Evolutionary conservation across 2,329 filamentous ascomycete genomes (phyloP), one percentile per base, ranked within the genome.

Genomic region (Paecilomyces dactylethromorphus): DNA sequence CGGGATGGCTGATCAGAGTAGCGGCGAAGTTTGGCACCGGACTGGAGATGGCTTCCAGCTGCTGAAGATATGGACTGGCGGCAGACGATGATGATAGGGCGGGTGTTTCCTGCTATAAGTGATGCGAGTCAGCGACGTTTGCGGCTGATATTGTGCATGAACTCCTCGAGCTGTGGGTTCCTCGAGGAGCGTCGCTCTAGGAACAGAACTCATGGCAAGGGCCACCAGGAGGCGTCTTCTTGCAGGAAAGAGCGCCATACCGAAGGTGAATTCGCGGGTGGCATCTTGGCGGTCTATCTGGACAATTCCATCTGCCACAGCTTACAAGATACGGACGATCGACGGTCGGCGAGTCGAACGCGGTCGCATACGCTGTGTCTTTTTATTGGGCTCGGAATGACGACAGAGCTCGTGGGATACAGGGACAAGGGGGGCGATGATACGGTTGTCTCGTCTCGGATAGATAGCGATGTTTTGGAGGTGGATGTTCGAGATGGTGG

Each of bases 11-110:
- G 61, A 76, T 77, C 51, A 82, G 73, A 49, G 80, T 82, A 45
- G 78, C 71, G 55, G 81, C 79, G 59, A 82, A 75, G 64, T 82
- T 79, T 58, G 80, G 74, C 49, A 80, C 77, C 54, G 81, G 77
- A 64, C 76, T 79, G 64, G 79, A 74, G 60, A 82, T 72, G 57
- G 75, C 71, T 64, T 74, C 76, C 59, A 79, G 72, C 58, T 78
- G 76, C 56, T 78, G 79, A 49, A 81, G 73, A 64, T 83, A 82
- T 24, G 71, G 68, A 57, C 60, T 68, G 31, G 69, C 59, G 32
- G 66, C 60, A 12, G 69, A 62, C 50, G 72, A 64, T 13, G 72
- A 64, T 13, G 67, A 61, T 29, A 64, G 59, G 51, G 60, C 39
- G 53, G 66, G 67, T 21, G 68, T 70, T 59, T 65, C 65, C 64